Evolutionary conservation across 1,139 yeast genomes (phyloP).

Genomic region (Yamadazyma taylorii): DNA sequence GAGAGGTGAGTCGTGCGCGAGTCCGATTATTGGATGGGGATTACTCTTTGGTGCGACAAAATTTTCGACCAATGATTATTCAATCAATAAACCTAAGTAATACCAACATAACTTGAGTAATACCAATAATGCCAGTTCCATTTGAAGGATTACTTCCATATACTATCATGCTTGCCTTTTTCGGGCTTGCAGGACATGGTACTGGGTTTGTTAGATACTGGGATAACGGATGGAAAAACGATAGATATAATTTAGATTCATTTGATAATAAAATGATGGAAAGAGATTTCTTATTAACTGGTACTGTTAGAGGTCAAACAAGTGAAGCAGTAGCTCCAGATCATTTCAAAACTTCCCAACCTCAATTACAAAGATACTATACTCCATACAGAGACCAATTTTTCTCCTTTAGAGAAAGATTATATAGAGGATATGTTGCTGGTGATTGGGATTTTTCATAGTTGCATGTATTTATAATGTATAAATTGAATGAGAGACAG

Average conservation of each 20-base stretch:
- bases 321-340: slow-evolving; percentile 74
- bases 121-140: slow-evolving; percentile 43
- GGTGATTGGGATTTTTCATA: slow-evolving; percentile 50
- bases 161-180: slow-evolving; percentile 50
- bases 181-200: slow-evolving; percentile 52
- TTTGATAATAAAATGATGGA: slow-evolving; percentile 58
- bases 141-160: slow-evolving; percentile 52
- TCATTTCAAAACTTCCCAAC: slow-evolving; percentile 47
- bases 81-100: slow-evolving; percentile 2
- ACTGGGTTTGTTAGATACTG: slow-evolving; percentile 48
- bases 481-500: background rate
- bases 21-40: too few relatives aligned
- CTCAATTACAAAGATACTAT: slow-evolving; percentile 42
- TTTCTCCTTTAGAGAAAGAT: slow-evolving; percentile 50
- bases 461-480: slow-evolving; percentile 12
- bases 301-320: slow-evolving; percentile 67
- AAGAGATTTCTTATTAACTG: slow-evolving; percentile 76
- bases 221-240: slow-evolving; percentile 55
- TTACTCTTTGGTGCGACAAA: background rate
- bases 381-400: slow-evolving; percentile 51
- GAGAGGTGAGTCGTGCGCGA: slow-evolving; percentile 2
- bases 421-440: slow-evolving; percentile 48
- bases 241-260: slow-evolving; percentile 45
- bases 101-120: background rate
- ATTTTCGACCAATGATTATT: slow-evolving; percentile 8